Evolutionary conservation across 2,329 filamentous ascomycete genomes (phyloP), one percentile per base, ranked within the genome.

Genomic region (Fusarium fujikuroi): DNA sequence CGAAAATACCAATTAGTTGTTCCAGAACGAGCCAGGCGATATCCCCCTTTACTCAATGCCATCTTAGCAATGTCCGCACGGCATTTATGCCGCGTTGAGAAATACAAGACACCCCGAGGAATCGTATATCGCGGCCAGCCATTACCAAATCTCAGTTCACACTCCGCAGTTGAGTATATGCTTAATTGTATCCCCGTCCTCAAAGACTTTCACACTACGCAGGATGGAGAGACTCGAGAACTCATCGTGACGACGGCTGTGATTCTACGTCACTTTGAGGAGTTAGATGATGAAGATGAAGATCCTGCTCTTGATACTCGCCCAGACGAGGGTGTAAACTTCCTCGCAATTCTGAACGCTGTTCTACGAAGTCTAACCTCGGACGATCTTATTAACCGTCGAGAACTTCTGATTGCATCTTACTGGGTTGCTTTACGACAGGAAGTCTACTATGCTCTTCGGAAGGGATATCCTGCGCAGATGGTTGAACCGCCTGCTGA

Each of bases 381-480:
- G 0, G 64, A 73, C 7, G 71, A 76, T 15, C 28, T 77, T 3
- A 60, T 69, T 0, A 60, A 75, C 7, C 71, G 59, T 0, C 30
- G 74, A 9, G 73, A 73, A 1, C 30, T 77, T 0, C 34, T 77
- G 0, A 68, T 76, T 3, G 73, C 71, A 1, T 77, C 75, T 1
- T 77, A 77, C 1, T 77, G 75, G 75, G 72, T 76, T 18, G 75
- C 75, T 0, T 5, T 77, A 0, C 59, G 75, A 14, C 75, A 76
- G 2, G 75, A 77, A 2, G 71, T 77, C 0, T 77, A 76, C 3
- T 76, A 76, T 23, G 73, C 75, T 0, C 53, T 77, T 4, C 39
- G 75, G 0, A 59, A 66, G 21, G 73, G 75, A 0, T 76, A 74
- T 1, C 64, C 75, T 0, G 73, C 75, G 0, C 75, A 76, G 10